Conservation (phyloP, 1,284 basidiomycete species). For the Heterobasidion parviporum region DNA sequence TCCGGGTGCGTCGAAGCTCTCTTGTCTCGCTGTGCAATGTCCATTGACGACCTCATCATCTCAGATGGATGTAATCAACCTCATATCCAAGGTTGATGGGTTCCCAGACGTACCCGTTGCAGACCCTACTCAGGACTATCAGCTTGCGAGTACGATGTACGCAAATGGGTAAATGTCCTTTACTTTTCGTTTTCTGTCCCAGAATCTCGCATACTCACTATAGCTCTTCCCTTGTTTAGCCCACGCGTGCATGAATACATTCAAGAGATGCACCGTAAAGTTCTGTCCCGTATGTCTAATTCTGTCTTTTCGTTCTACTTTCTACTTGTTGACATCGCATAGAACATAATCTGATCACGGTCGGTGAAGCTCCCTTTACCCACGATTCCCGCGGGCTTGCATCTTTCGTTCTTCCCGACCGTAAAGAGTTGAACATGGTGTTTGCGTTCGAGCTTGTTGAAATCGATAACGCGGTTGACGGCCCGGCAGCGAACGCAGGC, state of each 20-base stretch:
- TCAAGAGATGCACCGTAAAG: slow-evolving; percentile 55
- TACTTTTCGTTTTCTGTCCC: neutral
- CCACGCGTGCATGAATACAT: slow-evolving; percentile 63
- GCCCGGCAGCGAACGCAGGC: neutral
- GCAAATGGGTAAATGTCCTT: slow-evolving; percentile 45
- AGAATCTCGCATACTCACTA: neutral
- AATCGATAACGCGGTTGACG: slow-evolving; percentile 34
- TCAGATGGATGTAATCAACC: slow-evolving; percentile 65
- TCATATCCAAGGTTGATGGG: slow-evolving; percentile 56
- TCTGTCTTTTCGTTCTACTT: neutral
- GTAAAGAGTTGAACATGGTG: slow-evolving; percentile 61
- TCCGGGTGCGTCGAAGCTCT: slow-evolving; percentile 34
- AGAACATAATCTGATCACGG: slow-evolving; percentile 2
- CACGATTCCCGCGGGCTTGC: slow-evolving; percentile 37
- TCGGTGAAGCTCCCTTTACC: slow-evolving; percentile 4
- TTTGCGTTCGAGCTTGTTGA: slow-evolving; percentile 63
- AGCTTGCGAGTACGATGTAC: slow-evolving; percentile 47
- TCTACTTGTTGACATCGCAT: neutral
- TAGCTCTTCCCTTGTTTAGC: slow-evolving; percentile 19
- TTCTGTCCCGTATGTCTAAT: slow-evolving; percentile 42
- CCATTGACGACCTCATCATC: neutral
- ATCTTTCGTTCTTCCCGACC: slow-evolving; percentile 50
- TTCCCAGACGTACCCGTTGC: slow-evolving; percentile 58
- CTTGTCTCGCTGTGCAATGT: neutral
- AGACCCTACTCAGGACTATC: slow-evolving; percentile 42